Percentiles rank a stretch among this genome's conserved stretches.
These are phyloP conservation scores for Solanum appendiculatum DNA, from an alignment of 257 asterid genomes.

Conservation along the genomic window DNA sequence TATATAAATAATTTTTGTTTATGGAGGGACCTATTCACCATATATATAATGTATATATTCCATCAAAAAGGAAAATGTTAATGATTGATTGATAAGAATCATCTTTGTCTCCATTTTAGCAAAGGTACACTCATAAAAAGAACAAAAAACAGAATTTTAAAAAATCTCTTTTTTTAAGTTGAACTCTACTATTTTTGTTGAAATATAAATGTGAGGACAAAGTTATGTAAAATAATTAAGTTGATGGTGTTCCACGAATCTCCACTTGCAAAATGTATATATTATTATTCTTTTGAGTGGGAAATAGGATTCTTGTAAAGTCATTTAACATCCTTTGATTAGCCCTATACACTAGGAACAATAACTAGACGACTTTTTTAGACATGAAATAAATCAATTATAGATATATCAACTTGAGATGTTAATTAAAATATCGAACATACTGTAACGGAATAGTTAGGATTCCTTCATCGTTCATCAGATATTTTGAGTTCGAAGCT, in stretches of 20 bases:
- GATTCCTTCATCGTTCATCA: not conserved
- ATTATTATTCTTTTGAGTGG: not conserved
- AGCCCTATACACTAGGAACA: not conserved
- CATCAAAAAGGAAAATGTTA: not conserved
- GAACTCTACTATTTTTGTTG: constrained; percentile 1
- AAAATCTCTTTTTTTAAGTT: not conserved
- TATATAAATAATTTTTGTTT: constrained; percentile 2
- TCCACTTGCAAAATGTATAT: constrained; percentile 6
- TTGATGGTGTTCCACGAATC: constrained; percentile 20
- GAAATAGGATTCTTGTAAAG: not conserved
- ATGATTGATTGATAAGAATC: constrained; percentile 16
- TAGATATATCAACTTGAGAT: not conserved
- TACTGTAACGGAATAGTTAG: not conserved
- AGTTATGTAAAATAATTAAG: not conserved
- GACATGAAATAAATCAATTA: not conserved
- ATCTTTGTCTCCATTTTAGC: constrained; percentile 23
- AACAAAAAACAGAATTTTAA: not conserved
- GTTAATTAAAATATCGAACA: not conserved
- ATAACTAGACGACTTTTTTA: not conserved
- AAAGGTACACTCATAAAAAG: constrained; percentile 14
- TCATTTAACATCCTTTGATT: not conserved
- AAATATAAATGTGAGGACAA: not conserved
- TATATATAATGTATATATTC: not conserved
- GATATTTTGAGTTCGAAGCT: not conserved
- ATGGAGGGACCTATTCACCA: constrained; percentile 30